phyloP scores from a whole-genome alignment of 2,329 filamentous ascomycete genomes.

The Exophiala sp. region DNA sequence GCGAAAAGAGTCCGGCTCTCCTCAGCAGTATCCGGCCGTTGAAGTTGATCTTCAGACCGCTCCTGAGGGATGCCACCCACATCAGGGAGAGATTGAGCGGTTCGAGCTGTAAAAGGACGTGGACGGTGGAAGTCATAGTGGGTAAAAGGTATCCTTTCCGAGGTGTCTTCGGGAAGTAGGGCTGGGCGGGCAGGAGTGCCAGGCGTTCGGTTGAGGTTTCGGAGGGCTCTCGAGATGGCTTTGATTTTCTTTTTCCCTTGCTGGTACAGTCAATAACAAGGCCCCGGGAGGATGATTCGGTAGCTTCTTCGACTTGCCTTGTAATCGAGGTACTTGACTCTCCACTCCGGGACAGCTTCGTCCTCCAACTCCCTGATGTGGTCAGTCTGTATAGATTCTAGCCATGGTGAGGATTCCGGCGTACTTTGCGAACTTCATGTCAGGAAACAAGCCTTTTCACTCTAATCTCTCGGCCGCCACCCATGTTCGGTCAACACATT shows the following conservation, averaged over 20 bases:
- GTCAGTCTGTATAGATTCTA: slow-evolving; percentile 25
- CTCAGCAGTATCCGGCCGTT: slow-evolving; percentile 18
- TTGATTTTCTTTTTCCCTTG: slow-evolving; percentile 88
- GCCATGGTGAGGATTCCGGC: slow-evolving; percentile 27
- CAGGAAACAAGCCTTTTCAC: neutral
- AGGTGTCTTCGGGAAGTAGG: slow-evolving; percentile 12
- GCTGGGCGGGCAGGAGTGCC: slow-evolving; percentile 24
- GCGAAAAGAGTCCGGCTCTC: slow-evolving; percentile 28
- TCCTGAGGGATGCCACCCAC: slow-evolving; percentile 19
- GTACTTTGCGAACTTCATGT: slow-evolving; percentile 60
- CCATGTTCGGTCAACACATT: neutral
- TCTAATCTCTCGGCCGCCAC: neutral
- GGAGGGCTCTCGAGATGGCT: slow-evolving; percentile 66
- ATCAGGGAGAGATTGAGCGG: slow-evolving; percentile 11
- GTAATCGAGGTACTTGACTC: slow-evolving; percentile 89
- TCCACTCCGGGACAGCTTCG: slow-evolving; percentile 90
- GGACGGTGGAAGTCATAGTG: slow-evolving; percentile 27
- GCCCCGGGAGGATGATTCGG: slow-evolving; percentile 2
- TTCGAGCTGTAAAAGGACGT: slow-evolving; percentile 9
- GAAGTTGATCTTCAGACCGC: slow-evolving; percentile 13
- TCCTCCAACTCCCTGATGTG: slow-evolving; percentile 66
- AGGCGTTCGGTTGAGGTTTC: slow-evolving; percentile 51
- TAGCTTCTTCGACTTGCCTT: slow-evolving; percentile 48
- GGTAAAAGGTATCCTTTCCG: slow-evolving; percentile 23
- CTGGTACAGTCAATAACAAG: slow-evolving; percentile 35